Conservation (phyloP, 2,329 filamentous ascomycete genomes). For the Penicillium sp. region DNA sequence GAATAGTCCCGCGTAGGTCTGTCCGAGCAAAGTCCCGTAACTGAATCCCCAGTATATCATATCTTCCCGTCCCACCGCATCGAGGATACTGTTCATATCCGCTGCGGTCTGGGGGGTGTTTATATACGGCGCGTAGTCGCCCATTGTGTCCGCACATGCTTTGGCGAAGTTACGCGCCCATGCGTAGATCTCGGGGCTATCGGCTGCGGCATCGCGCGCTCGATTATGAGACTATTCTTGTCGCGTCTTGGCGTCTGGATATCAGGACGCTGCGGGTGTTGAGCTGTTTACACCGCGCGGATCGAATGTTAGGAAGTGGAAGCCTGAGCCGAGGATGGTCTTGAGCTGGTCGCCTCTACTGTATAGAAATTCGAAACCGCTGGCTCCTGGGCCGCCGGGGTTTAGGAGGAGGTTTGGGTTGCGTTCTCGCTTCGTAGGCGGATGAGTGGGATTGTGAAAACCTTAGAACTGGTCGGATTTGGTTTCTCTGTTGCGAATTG, state of each 20-base stretch:
- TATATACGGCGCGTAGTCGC: conserved; percentile 46
- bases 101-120: conserved; percentile 53
- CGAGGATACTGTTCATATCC: conserved; percentile 53
- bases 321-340: conserved; percentile 43
- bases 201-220: conserved; percentile 10
- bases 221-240: conserved; percentile 30
- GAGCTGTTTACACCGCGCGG: conserved; percentile 48
- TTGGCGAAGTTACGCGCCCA: conserved; percentile 44
- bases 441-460: conserved; percentile 47
- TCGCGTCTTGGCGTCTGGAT: conserved; percentile 37
- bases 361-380: conserved; percentile 42
- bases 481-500: conserved; percentile 42
- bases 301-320: conserved; percentile 51
- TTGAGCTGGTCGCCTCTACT: conserved; percentile 38
- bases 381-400: conserved; percentile 50
- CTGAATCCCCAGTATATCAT: conserved; percentile 46
- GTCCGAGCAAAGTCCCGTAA: conserved; percentile 41
- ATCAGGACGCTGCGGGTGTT: conserved; percentile 41
- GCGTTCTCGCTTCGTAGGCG: conserved; percentile 47
- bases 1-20: conserved; percentile 43
- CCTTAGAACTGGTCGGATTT: conserved; percentile 21
- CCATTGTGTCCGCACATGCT: conserved; percentile 47
- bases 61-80: conserved; percentile 41
- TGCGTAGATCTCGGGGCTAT: conserved; percentile 39
- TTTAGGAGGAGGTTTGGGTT: conserved; percentile 47